Evolutionary conservation across 805 yeast species (phyloP).

Genomic region (Candida insectalens): DNA sequence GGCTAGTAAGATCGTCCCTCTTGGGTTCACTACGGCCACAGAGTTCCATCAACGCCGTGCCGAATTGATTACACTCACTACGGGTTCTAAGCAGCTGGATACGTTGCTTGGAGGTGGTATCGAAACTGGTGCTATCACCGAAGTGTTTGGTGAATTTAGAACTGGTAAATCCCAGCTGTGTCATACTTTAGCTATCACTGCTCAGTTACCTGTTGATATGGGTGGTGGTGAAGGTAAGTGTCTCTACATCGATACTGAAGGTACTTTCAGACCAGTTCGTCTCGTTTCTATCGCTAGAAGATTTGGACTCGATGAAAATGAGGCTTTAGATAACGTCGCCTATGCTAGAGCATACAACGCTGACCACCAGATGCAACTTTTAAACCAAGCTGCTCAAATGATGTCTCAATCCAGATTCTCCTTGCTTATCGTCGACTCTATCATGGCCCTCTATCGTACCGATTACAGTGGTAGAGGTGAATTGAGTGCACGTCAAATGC

Average conservation of each 20-base stretch:
- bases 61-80: constrained; percentile 85
- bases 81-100: constrained; percentile 92
- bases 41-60: constrained; percentile 86
- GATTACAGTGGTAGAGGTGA: constrained; percentile 96
- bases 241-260: constrained; percentile 91
- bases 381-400: constrained; percentile 88
- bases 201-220: constrained; percentile 92
- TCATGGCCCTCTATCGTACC: constrained; percentile 93
- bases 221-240: constrained; percentile 99
- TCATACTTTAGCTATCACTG: constrained; percentile 93
- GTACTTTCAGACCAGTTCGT: constrained; percentile 90
- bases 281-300: constrained; percentile 84
- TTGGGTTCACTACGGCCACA: constrained; percentile 96
- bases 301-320: constrained; percentile 85
- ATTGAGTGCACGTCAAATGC: constrained; percentile 87
- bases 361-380: constrained; percentile 83
- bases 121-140: constrained; percentile 95
- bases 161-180: constrained; percentile 97
- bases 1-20: constrained; percentile 80
- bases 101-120: constrained; percentile 93
- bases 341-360: constrained; percentile 97
- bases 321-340: constrained; percentile 93
- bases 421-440: constrained; percentile 87
- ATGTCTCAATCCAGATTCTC: constrained; percentile 93
- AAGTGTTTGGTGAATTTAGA: constrained; percentile 93